Evolutionary conservation across 352 stramenopile genomes (phyloP), one percentile per base, ranked within the genome.

Genomic region (Pythium apleroticum): DNA sequence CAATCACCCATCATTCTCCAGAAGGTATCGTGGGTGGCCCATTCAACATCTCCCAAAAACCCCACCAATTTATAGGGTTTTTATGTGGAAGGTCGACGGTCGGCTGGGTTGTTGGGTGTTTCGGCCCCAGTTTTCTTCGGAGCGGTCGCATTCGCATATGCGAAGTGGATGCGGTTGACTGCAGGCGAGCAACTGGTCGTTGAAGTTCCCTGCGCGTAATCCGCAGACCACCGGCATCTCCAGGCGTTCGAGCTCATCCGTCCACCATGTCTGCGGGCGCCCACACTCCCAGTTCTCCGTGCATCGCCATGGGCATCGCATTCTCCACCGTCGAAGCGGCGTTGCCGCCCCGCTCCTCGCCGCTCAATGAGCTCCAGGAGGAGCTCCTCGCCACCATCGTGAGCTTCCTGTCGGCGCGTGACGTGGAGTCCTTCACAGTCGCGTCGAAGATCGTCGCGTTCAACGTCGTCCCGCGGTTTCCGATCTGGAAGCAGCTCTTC

Each of bases 401-500:
- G 25, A 46, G 60, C 58, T 84, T 76, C 64, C 28, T 73, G 20
- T 37, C 68, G 30, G 56, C 83, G 20, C 74, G 80, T 9, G 83
- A 90, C 59, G 65, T 92, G 3, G 83, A 92, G 54, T 74, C 78
- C 10, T 10, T 75, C 43, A 82, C 84, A 19, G 78, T 88, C 4
- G 80, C 81, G 28, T 84, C 73, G 31, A 68, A 68, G 37, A 37
- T 68, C 20, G 69, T 92, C 27, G 73, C 74, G 59, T 55, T 58
- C 1, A 49, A 81, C 19, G 80, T 90, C 35, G 25, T 92, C 17
- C 76, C 75, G 39, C 52, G 45, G n/a, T 90, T 85, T 33, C 73
- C 81, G 14, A 69, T 92, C 62, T 92, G 84, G 84, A 82, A 76
- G 53, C 52, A 66, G 52, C 72, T 90, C 27, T 92, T 92, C 53